phyloP scores from a whole-genome alignment of 345 rosid species.

The Eucalyptus erythrocorys region DNA sequence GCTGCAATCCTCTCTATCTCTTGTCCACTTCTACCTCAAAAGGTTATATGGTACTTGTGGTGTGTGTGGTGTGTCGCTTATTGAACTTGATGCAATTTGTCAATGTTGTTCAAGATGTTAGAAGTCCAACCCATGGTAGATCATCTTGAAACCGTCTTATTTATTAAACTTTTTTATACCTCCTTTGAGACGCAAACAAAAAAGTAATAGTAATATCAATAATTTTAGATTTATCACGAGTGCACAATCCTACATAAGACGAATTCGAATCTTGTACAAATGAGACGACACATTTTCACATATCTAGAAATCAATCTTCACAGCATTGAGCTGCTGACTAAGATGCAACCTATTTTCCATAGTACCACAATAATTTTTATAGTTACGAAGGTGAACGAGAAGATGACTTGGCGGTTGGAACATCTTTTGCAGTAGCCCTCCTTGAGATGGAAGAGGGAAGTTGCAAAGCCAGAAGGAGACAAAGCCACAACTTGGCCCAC shows the following conservation, averaged over 20 bases:
- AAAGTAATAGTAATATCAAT: background rate
- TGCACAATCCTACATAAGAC: background rate
- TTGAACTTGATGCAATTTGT: background rate
- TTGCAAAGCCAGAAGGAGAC: background rate
- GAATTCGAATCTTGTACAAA: background rate
- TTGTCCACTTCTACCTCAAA: background rate
- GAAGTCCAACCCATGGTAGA: background rate
- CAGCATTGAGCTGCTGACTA: background rate
- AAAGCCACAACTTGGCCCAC: background rate
- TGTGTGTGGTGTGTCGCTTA: background rate
- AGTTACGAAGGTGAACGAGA: background rate
- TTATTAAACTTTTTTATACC: background rate
- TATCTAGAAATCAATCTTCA: background rate
- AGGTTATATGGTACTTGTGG: background rate
- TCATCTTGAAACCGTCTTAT: background rate
- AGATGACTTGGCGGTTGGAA: background rate
- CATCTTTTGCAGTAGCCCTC: background rate
- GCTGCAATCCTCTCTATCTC: background rate
- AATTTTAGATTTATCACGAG: too few species aligned
- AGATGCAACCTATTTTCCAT: background rate
- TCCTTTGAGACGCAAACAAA: background rate
- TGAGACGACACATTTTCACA: background rate
- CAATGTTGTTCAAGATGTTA: background rate
- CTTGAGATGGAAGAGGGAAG: background rate
- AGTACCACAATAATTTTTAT: background rate